phyloP scores from a whole-genome alignment of 2,329 filamentous ascomycete genomes.

The Blumeria hordei region DNA sequence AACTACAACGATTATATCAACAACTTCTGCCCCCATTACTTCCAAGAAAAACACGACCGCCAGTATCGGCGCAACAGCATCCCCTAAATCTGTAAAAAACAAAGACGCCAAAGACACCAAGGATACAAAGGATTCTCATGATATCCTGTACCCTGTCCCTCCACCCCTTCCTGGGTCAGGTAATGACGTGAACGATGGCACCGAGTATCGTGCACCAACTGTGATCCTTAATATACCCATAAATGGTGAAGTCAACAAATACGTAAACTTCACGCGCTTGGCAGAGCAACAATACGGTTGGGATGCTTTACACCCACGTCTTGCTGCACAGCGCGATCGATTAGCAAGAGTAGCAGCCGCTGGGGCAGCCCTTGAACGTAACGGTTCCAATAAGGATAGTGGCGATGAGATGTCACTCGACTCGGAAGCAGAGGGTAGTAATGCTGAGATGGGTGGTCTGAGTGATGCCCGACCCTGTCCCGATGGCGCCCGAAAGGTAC shows the following conservation, averaged over 20 bases:
- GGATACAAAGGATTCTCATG: conserved; percentile 15
- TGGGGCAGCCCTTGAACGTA: conserved; percentile 61
- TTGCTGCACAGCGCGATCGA: conserved; percentile 70
- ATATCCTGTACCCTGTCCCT: conserved; percentile 16
- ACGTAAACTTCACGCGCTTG: conserved; percentile 84
- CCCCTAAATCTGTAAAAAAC: conserved; percentile 27
- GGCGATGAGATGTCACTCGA: conserved; percentile 72
- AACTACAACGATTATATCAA: conserved; percentile 1
- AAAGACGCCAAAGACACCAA: conserved; percentile 30
- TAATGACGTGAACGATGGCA: conserved; percentile 23
- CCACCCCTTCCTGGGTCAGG: conserved; percentile 34
- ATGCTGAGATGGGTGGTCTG: conserved; percentile 64
- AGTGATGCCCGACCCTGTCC: conserved; percentile 32
- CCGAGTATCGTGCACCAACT: conserved; percentile 39
- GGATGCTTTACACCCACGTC: conserved; percentile 73
- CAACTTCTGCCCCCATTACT: too few species aligned
- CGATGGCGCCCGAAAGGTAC: conserved; percentile 35
- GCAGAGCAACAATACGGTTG: conserved; percentile 89
- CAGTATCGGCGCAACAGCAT: conserved; percentile 25
- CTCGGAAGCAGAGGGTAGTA: conserved; percentile 47
- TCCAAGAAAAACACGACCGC: conserved; percentile 20
- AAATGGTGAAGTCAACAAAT: conserved; percentile 62
- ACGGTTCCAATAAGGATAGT: conserved; percentile 41
- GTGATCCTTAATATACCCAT: conserved; percentile 71
- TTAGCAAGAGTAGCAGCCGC: conserved; percentile 74